Conservation (phyloP, 2,329 filamentous ascomycete species). For the Fusarium anthophilum region DNA sequence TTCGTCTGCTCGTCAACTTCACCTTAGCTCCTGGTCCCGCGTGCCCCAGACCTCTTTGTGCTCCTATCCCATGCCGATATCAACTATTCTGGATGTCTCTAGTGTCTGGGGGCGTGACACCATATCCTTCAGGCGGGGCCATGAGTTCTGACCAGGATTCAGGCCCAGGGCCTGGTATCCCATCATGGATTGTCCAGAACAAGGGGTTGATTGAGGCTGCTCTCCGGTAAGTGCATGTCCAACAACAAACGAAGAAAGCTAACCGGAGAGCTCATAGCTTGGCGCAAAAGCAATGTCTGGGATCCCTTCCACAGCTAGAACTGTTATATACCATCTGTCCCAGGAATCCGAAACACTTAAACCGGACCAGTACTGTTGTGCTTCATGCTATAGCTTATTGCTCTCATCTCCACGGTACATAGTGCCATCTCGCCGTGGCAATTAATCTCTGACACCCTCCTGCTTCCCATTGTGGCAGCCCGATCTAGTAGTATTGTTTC, state of each 20-base stretch:
- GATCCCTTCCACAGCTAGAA: slow-evolving; percentile 38
- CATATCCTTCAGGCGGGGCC: slow-evolving; percentile 25
- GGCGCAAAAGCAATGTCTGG: slow-evolving; percentile 36
- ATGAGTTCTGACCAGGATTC: slow-evolving; percentile 16
- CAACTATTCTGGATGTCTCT: slow-evolving; percentile 40
- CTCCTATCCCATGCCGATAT: slow-evolving; percentile 34
- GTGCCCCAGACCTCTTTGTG: slow-evolving; percentile 24
- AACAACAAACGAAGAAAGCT: slow-evolving; percentile 37
- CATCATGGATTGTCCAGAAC: slow-evolving; percentile 29
- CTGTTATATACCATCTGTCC: slow-evolving; percentile 42
- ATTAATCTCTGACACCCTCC: slow-evolving; percentile 40
- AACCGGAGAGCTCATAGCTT: slow-evolving; percentile 33
- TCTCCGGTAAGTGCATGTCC: slow-evolving; percentile 26
- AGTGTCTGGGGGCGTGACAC: slow-evolving; percentile 23
- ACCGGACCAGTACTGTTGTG: slow-evolving; percentile 32
- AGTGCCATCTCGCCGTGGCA: slow-evolving; percentile 32
- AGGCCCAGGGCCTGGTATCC: slow-evolving; percentile 23
- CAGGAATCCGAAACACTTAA: slow-evolving; percentile 43
- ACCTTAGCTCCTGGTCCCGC: slow-evolving; percentile 12
- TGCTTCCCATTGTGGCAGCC: slow-evolving; percentile 34
- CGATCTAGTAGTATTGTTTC: slow-evolving; percentile 34
- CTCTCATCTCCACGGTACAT: slow-evolving; percentile 28
- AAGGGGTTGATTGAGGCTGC: slow-evolving; percentile 34
- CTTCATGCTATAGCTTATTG: slow-evolving; percentile 35
- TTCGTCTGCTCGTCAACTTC: slow-evolving; percentile 25